Percentiles rank a stretch among this genome's conserved stretches.
Evolutionary conservation across 768 basidiomycete genomes (phyloP).

Genomic region (Podaxis sp.): DNA sequence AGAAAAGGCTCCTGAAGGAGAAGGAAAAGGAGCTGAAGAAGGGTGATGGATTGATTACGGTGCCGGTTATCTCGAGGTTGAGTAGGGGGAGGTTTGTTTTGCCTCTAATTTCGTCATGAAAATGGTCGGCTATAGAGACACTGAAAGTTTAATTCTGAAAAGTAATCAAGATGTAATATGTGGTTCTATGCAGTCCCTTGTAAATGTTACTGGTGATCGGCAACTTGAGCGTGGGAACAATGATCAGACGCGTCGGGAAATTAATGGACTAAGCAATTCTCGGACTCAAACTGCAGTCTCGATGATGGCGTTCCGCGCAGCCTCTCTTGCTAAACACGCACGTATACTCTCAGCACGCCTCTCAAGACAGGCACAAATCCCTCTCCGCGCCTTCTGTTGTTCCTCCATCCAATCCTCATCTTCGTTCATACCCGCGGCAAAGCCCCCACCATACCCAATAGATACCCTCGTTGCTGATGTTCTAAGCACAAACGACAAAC

Average conservation of each 20-base stretch:
- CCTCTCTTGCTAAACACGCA: not conserved
- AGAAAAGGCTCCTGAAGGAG: constrained; percentile 20
- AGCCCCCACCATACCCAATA: constrained; percentile 1
- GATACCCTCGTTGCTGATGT: constrained; percentile 11
- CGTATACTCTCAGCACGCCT: not conserved
- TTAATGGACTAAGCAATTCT: not conserved
- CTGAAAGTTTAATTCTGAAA: not conserved
- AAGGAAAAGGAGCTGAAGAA: constrained; percentile 19
- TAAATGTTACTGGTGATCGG: not conserved
- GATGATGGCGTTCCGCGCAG: constrained; percentile 13
- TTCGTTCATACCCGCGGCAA: not conserved
- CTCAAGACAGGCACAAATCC: not conserved
- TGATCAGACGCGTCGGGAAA: constrained; percentile 5
- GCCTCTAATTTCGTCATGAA: constrained; percentile 9
- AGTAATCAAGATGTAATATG: not conserved
- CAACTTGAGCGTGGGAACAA: not conserved
- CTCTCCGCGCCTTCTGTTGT: not conserved
- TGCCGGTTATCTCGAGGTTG: constrained; percentile 7
- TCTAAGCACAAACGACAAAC: constrained; percentile 2
- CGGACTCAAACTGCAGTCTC: not conserved
- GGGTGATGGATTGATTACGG: constrained; percentile 9
- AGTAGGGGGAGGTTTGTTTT: constrained; percentile 10
- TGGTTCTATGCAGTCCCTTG: too few species aligned
- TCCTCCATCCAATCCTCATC: constrained; percentile 5
- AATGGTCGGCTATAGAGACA: not conserved